Evolutionary conservation across 805 yeast species (phyloP).

Genomic region (Sugiyamaella lignohabitans): DNA sequence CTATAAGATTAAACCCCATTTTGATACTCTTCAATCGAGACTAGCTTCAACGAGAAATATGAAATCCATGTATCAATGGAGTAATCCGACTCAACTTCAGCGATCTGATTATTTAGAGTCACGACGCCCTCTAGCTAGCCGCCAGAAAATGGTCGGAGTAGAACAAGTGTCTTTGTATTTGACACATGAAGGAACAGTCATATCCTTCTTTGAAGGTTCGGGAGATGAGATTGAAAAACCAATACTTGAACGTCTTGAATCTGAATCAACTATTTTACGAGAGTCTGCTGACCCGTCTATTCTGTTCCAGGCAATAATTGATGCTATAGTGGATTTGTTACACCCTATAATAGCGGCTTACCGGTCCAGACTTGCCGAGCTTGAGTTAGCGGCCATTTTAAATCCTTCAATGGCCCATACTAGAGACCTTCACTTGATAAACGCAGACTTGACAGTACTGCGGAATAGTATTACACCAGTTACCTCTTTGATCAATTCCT

Average conservation of each 20-base stretch:
- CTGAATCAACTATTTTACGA: slow-evolving; percentile 43
- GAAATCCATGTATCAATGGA: slow-evolving; percentile 31
- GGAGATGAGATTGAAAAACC: slow-evolving; percentile 50
- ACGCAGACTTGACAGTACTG: slow-evolving; percentile 45
- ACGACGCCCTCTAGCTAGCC: slow-evolving; percentile 40
- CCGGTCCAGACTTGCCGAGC: slow-evolving; percentile 40
- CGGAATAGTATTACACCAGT: slow-evolving; percentile 44
- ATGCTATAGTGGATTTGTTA: slow-evolving; percentile 47
- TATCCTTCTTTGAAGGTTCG: slow-evolving; percentile 52
- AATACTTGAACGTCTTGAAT: slow-evolving; percentile 41
- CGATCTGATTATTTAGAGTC: slow-evolving; percentile 32
- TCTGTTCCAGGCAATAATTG: slow-evolving; percentile 48
- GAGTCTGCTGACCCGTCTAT: slow-evolving; percentile 47
- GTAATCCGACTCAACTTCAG: slow-evolving; percentile 23
- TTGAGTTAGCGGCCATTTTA: slow-evolving; percentile 46
- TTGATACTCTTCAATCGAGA: neutral
- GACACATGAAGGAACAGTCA: slow-evolving; percentile 40
- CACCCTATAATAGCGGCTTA: slow-evolving; percentile 51
- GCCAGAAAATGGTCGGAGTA: slow-evolving; percentile 43
- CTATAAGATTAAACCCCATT: no score
- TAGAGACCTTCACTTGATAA: slow-evolving; percentile 46
- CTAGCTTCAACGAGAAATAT: neutral
- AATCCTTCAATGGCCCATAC: slow-evolving; percentile 48
- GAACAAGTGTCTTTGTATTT: slow-evolving; percentile 53
- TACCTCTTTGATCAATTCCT: slow-evolving; percentile 41